Conservation (phyloP, 345 rosid genomes). For the Tarenaya hassleriana region DNA sequence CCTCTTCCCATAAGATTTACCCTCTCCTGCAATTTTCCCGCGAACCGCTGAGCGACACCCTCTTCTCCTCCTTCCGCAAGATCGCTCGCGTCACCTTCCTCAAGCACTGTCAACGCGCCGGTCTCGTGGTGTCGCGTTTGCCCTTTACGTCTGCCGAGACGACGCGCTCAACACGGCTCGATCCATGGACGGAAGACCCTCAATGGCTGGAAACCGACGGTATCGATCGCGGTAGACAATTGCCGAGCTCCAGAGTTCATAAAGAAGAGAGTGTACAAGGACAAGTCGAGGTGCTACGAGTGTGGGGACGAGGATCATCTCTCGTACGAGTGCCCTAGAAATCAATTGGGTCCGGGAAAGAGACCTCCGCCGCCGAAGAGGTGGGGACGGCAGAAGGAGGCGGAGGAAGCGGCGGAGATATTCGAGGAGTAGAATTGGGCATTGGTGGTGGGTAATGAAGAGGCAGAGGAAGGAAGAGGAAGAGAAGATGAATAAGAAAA, state of each 20-base stretch:
- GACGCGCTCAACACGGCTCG: slow-evolving; percentile 59
- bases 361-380: slow-evolving; percentile 58
- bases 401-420: slow-evolving; percentile 26
- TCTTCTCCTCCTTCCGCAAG: slow-evolving; percentile 90
- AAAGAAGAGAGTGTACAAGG: slow-evolving; percentile 72
- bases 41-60: slow-evolving; percentile 39
- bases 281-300: slow-evolving; percentile 84
- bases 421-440: slow-evolving; percentile 97
- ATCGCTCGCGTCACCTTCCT: slow-evolving; percentile 75
- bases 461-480: slow-evolving; percentile 45
- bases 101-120: slow-evolving; percentile 65
- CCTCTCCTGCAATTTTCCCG: slow-evolving; percentile 12
- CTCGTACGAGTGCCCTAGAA: slow-evolving; percentile 93
- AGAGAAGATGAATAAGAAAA: slow-evolving; percentile 37
- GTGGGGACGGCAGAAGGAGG: slow-evolving; percentile 36
- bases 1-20: slow-evolving; percentile 4
- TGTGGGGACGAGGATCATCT: slow-evolving; percentile 84
- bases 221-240: slow-evolving; percentile 72
- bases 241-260: slow-evolving; percentile 81
- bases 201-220: slow-evolving; percentile 63
- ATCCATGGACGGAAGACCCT: slow-evolving; percentile 70
- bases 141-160: slow-evolving; percentile 63
- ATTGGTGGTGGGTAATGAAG: slow-evolving; percentile 72
- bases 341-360: slow-evolving; percentile 77
- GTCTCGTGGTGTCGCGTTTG: slow-evolving; percentile 78